Evolutionary conservation across 2,329 filamentous ascomycete genomes (phyloP), one percentile per base, ranked within the genome.

Genomic region (Dothistroma septosporum): DNA sequence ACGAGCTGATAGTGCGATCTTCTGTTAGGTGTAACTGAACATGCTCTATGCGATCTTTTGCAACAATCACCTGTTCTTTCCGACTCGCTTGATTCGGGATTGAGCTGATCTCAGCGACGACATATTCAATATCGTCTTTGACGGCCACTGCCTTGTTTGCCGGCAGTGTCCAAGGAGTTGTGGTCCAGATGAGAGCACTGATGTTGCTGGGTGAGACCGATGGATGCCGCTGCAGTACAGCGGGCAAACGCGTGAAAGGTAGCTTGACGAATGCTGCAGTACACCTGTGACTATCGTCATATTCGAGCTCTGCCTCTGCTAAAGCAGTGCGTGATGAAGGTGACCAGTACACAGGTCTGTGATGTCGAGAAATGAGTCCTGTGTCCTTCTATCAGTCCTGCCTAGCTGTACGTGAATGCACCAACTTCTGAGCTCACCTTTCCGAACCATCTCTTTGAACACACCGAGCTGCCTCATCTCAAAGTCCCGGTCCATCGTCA

Each of bases 161-260:
- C 0, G 94, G 93, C 5, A 99, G 79, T 0, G 94, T 99, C 94
- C 94, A 99, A 0, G 94, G 94, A 0, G 94, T 99, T 0, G 94
- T 99, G 1, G 94, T 99, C 94, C 94, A 99, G 55, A 97, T 90
- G n/a, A 94, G 83, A n/a, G 89, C 91, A 73, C 83, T 88, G 11
- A 97, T 72, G 5, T 80, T 77, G 4, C 81, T 80, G 6, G 75
- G 66, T 22, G 83, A 73, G 3, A 80, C 68, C 28, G 72, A 65
- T 2, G 74, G 66, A 19, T 70, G 61, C 0, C 63, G 55, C 28
- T 64, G 57, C 9, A 87, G 67, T 24, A 76, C 71, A 8, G 76
- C 71, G 0, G 82, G 78, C 12, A 85, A 59, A 10, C 76, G 69
- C 0, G 75, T 74, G 31, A 97, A 80, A 0, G 87, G 89, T 69